These are phyloP conservation scores for Saitozyma podzolica DNA, from an alignment of 768 basidiomycete genomes.

Conservation along the genomic window DNA sequence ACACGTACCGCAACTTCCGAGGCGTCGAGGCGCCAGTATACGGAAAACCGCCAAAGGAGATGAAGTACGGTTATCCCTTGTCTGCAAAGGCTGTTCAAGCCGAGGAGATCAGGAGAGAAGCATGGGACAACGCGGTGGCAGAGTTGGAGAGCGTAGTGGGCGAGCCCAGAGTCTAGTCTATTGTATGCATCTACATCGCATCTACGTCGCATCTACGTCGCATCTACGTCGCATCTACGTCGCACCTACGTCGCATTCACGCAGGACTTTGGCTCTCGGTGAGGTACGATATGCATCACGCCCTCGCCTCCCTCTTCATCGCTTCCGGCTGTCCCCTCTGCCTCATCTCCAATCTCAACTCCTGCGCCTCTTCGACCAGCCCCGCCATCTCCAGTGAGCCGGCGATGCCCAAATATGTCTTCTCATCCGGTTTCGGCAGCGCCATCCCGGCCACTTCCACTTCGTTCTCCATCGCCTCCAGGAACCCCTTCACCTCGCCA, in stretches of 20 bases:
- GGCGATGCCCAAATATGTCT: constrained; percentile 8
- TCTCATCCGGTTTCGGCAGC: constrained; percentile 7
- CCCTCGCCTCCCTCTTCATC: no score
- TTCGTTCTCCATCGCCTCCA: constrained; percentile 19
- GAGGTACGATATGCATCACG: no score
- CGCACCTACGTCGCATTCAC: no score
- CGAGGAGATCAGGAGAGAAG: constrained; percentile 18
- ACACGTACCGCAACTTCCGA: constrained; percentile 4
- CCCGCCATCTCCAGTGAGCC: not conserved
- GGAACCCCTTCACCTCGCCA: constrained; percentile 13
- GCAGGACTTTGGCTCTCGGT: no score
- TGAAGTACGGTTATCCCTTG: constrained; percentile 31
- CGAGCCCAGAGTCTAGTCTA: no score
- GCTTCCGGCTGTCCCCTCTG: no score
- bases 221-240: no score
- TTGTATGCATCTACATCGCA: no score
- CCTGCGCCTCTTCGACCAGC: no score
- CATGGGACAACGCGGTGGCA: constrained; percentile 11
- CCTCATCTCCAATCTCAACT: no score
- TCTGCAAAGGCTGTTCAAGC: constrained; percentile 16
- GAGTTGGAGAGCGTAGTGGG: constrained; percentile 1
- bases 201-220: no score
- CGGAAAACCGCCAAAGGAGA: constrained; percentile 36
- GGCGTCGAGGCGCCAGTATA: constrained; percentile 25
- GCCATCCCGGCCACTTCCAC: not conserved